Evolutionary conservation across 2,329 filamentous ascomycete species (phyloP), one percentile per base, ranked within the genome.

Genomic region (Proliferodiscus dingleyae): DNA sequence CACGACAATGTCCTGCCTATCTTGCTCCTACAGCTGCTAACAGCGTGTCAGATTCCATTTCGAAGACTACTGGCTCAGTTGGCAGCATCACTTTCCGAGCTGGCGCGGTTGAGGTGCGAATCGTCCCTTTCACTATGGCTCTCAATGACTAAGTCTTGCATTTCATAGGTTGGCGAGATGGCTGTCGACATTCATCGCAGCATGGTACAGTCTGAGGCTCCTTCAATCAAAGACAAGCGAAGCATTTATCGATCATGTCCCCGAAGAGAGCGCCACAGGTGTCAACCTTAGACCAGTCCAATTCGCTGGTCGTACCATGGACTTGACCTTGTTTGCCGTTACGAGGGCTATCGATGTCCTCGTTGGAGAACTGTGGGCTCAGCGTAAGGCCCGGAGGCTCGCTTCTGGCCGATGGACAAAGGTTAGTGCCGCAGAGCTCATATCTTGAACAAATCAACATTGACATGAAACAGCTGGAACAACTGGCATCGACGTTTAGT

Each of bases 301-400:
- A 11, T 58, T 64, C 34, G 85, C 83, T 9, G 88, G 88, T 36
- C 80, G 83, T 56, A 91, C 88, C 2, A 74, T 94, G 49, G 88
- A 94, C 61, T 71, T 94, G 24, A 91, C 87, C 0, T 70, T 94
- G n/a, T 91, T 93, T 61, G 80, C 85, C 9, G 71, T 78, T 37
- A 81, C 80, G 9, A 75, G 87, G 55, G 88, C 88, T 36, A 61
- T 86, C 9, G 87, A 93, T 64, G 78, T 88, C 4, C 56, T 88
- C 7, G 69, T 85, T 34, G 81, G 82, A 43, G 75, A 81, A 52
- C 59, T 81, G 19, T 90, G 86, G 83, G 67, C 72, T 13, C 73
- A 67, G 33, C 68, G 71, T 43, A 71, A 67, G 43, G 51, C 62
- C 3, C 68, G 72, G 50, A 66, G 74, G 38, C 60, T 72, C 51